Percentiles rank a stretch among this genome's conserved stretches.
phyloP scores from a whole-genome alignment of 208 protist species.

The Endotrypanum monterogeii region DNA sequence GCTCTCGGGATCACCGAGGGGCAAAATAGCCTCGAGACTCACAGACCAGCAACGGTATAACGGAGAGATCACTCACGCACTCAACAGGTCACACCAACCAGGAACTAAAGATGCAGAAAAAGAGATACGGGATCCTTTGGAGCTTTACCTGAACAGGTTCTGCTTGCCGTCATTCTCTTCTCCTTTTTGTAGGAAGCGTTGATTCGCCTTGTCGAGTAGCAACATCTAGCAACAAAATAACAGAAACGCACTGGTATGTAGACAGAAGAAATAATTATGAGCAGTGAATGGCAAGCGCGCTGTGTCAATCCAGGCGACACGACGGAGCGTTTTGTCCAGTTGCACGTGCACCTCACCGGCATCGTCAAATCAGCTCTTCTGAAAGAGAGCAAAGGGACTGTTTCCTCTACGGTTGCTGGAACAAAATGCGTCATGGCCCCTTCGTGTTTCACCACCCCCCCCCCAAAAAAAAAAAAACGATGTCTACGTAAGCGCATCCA shows the following conservation, averaged over 20 bases:
- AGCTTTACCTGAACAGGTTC: too few relatives aligned
- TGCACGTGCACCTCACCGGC: neutral
- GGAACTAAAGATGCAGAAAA: neutral
- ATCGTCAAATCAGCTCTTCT: neutral
- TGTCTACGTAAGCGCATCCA: conserved; percentile 2
- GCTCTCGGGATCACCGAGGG: too few relatives aligned
- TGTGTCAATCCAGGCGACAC: neutral
- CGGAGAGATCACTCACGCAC: neutral
- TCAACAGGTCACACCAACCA: neutral
- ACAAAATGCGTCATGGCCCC: too few relatives aligned
- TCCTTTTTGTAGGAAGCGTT: neutral
- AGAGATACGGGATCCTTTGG: neutral
- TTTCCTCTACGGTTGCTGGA: neutral
- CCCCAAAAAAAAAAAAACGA: neutral
- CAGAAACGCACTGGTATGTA: neutral
- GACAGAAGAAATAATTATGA: neutral
- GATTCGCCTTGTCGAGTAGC: neutral
- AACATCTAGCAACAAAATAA: neutral
- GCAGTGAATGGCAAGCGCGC: neutral
- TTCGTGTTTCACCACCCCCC: neutral
- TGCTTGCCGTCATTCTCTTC: too few relatives aligned
- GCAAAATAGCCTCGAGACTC: neutral
- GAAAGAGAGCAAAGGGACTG: neutral
- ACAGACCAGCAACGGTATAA: neutral
- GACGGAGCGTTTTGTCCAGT: neutral